Conservation (phyloP, 2,329 filamentous ascomycete species). For the Clonostachys chloroleuca region DNA sequence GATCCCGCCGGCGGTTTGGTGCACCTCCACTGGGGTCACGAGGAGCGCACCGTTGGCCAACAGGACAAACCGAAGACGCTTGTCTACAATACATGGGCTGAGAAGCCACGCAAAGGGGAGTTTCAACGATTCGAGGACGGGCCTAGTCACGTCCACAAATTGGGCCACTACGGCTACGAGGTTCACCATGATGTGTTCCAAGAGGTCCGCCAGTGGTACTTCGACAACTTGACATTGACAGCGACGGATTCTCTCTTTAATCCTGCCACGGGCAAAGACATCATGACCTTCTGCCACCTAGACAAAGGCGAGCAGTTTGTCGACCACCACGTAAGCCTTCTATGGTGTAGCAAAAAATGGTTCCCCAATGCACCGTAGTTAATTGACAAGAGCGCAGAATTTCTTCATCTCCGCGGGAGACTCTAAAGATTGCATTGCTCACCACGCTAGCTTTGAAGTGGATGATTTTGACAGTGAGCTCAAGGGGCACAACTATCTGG, state of each 20-base stretch:
- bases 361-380: slow-evolving; percentile 37
- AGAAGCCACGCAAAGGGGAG: slow-evolving; percentile 8
- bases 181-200: slow-evolving; percentile 17
- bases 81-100: neutral
- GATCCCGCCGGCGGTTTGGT: slow-evolving; percentile 1
- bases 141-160: slow-evolving; percentile 25
- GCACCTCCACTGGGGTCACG: slow-evolving; percentile 1
- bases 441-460: slow-evolving; percentile 34
- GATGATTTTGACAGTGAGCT: slow-evolving; percentile 57
- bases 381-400: slow-evolving; percentile 1
- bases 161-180: slow-evolving; percentile 32
- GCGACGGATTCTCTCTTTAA: slow-evolving; percentile 20
- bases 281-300: slow-evolving; percentile 45
- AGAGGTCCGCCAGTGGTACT: slow-evolving; percentile 26
- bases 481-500: slow-evolving; percentile 55
- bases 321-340: slow-evolving; percentile 47
- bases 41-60: neutral
- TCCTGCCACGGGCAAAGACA: slow-evolving; percentile 4
- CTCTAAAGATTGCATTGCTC: slow-evolving; percentile 5
- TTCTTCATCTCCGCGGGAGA: slow-evolving; percentile 36
- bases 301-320: slow-evolving; percentile 41
- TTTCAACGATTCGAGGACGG: slow-evolving; percentile 24
- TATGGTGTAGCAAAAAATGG: slow-evolving; percentile 39
- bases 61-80: neutral
- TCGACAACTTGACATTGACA: slow-evolving; percentile 31